Base-by-base conservation (phyloP, 1,284 basidiomycete species). In the Lentinus polychrous region DNA sequence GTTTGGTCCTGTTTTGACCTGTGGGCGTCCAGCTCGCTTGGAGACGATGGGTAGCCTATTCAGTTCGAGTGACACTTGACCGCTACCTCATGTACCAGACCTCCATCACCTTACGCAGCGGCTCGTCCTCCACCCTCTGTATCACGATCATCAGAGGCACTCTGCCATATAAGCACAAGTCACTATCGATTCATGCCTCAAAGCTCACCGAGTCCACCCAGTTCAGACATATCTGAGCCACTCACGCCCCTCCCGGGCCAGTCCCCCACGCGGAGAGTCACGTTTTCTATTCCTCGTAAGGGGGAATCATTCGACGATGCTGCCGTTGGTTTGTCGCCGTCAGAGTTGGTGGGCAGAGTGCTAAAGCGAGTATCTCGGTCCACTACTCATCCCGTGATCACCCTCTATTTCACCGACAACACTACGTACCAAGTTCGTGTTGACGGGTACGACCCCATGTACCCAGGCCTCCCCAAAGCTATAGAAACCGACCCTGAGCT, bases 401-500 rank as follows among this genome's bases (percentile, higher is more conserved):
- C 78, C 8, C 69, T 83, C 32, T 65, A 73, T 56, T 81, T 81
- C 55, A 57, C 71, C 35, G 81, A 83, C 57, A 60, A 70, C 11
- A 73, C 73, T 6, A 56, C 67, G n/a, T 78, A 72, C 57, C 78
- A 81, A 60, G 66, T 83, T 43, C 73, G 74, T 14, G 75, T 83
- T 35, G 80, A 82, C 48, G 79, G 79, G 3, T 83, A 83, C 60
- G 67, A 78, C 51, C 79, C 81, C 1, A 53, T 65, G 12, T 69
- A 75, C 56, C 73, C 65, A 35, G 79, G 79, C 43, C 58, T 82
- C 34, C 78, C 79, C 11, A 81, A 80, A 61, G 66, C 67, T 43
- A 70, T 82, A 41, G 80, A 81, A 64, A 78, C 74, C 69, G 73
- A 80, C 57, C 62, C 72, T 15, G 60, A 60, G 24, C 64, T 78